Evolutionary conservation across 2,329 filamentous ascomycete genomes (phyloP).

Genomic region (Trichoderma gracile): DNA sequence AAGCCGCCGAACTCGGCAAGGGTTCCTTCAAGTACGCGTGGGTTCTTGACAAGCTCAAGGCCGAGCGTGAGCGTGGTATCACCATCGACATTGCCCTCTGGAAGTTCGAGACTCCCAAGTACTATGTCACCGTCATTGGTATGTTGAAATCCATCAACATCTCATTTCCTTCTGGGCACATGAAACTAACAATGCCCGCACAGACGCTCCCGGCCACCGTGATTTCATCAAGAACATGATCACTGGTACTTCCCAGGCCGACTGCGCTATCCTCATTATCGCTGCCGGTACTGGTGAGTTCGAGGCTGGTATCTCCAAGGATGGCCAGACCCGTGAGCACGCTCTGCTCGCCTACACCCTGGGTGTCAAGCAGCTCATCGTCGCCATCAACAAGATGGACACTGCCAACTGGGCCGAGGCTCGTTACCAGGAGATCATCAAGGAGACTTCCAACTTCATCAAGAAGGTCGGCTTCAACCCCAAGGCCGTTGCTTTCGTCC

Average conservation of each 20-base stretch:
- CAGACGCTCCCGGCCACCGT: constrained; percentile 98
- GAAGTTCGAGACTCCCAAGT: constrained; percentile 99
- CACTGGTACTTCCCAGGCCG: constrained; percentile 99
- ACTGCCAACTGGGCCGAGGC: constrained; percentile 97
- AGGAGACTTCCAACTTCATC: constrained; percentile 99
- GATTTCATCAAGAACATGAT: constrained; percentile 99
- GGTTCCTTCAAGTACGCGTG: constrained; percentile 99
- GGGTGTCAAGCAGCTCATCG: constrained; percentile 99
- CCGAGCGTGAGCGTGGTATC: constrained; percentile 99
- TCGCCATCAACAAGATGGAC: constrained; percentile 99
- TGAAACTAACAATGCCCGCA: not conserved
- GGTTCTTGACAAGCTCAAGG: constrained; percentile 99
- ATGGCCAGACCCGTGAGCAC: constrained; percentile 99
- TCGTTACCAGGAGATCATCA: constrained; percentile 98
- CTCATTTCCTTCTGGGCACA: too few relatives aligned
- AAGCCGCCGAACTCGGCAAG: constrained; percentile 99
- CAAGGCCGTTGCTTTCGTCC: constrained; percentile 97
- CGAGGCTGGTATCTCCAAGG: constrained; percentile 99
- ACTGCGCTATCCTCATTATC: constrained; percentile 99
- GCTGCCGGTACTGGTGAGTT: constrained; percentile 99
- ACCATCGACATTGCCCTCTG: constrained; percentile 99
- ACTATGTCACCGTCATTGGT: constrained; percentile 98
- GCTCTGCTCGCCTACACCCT: constrained; percentile 99
- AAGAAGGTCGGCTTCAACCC: constrained; percentile 99
- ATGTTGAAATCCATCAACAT: constrained; percentile 42